phyloP scores from a whole-genome alignment of 371 early-diverging fungal genomes.

The Mucor indicus region DNA sequence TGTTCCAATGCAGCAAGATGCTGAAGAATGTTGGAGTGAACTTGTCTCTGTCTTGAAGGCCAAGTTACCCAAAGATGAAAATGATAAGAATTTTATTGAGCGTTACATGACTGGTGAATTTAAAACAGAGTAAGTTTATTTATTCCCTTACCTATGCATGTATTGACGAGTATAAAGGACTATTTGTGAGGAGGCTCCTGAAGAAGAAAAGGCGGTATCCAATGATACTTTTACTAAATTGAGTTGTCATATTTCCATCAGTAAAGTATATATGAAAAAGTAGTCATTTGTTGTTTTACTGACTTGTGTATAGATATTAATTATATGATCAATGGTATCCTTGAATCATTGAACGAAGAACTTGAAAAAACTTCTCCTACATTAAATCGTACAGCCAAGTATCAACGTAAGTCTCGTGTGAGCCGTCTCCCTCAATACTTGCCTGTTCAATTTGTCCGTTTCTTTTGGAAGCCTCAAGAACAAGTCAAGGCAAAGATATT shows the following conservation, averaged over 20 bases:
- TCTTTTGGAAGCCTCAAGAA: conserved; percentile 92
- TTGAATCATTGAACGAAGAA: conserved; percentile 68
- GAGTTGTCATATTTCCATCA: conserved; percentile 78
- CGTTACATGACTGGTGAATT: conserved; percentile 86
- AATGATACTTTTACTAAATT: conserved; percentile 78
- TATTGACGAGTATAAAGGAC: conserved; percentile 34
- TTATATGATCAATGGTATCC: conserved; percentile 65
- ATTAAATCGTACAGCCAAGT: conserved; percentile 75
- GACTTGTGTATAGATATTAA: conserved; percentile 49
- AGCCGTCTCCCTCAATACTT: conserved; percentile 87
- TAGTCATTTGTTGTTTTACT: neutral
- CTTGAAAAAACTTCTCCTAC: conserved; percentile 89
- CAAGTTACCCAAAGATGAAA: conserved; percentile 59
- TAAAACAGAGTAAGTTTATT: conserved; percentile 33
- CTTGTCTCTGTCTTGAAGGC: conserved; percentile 64
- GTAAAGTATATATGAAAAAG: conserved; percentile 26
- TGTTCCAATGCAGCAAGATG: conserved; percentile 92
- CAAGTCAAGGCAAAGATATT: conserved; percentile 89
- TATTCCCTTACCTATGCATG: neutral
- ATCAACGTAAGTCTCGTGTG: conserved; percentile 74
- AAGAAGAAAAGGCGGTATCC: conserved; percentile 62
- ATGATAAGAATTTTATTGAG: conserved; percentile 68
- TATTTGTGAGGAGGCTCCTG: conserved; percentile 79
- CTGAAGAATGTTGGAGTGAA: conserved; percentile 95
- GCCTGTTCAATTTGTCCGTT: conserved; percentile 89